Base-by-base conservation (phyloP, 176 grass and related monocot species). In the Avena eriantha region DNA sequence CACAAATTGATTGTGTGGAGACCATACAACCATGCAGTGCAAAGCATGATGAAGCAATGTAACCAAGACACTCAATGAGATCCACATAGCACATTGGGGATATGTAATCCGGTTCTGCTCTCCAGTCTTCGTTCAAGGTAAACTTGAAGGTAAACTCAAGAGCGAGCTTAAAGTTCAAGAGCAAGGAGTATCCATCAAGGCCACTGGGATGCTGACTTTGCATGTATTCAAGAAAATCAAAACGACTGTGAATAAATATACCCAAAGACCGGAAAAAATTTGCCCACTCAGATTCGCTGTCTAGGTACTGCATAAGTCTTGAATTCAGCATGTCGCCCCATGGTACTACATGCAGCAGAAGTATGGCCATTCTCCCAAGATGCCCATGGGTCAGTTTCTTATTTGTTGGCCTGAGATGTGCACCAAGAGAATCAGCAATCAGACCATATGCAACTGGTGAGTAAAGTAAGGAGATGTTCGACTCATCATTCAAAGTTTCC, bases 11-110 rank as follows among this genome's bases (percentile, higher is more conserved):
- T 41, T 39, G 39, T 41, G 39, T 41, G 39, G 39, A 41, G 6
- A 41, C 39, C 39, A 41, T 41, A 41, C 39, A 41, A 8, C 39
- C 39, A 41, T 41, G 39, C 36, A 36, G 69, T 34, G 82, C 58
- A 33, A 45, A 70, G 51, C 59, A 79, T 3, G 86, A 89, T 14
- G 81, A 84, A 67, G 88, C 67, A 39, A 94, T 83, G 43, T 94
- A 93, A 16, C 48, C 48, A 81, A 97, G 88, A 53, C 72, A 87
- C n/a, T 93, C 90, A 6, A 93, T 35, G 21, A 97, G 90, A 78
- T 89, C 85, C 36, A 94, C 60, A 72, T 74, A 94, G 33, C 84
- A 92, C 7, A 79, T 17, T 2, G 84, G 90, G 5, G 90, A 88
- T 34, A 97, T 70, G 65, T 88, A 97, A 77, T 93, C 90, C 9